Conservation (phyloP, 169 alveolate genomes). For the Babesia sp. region DNA sequence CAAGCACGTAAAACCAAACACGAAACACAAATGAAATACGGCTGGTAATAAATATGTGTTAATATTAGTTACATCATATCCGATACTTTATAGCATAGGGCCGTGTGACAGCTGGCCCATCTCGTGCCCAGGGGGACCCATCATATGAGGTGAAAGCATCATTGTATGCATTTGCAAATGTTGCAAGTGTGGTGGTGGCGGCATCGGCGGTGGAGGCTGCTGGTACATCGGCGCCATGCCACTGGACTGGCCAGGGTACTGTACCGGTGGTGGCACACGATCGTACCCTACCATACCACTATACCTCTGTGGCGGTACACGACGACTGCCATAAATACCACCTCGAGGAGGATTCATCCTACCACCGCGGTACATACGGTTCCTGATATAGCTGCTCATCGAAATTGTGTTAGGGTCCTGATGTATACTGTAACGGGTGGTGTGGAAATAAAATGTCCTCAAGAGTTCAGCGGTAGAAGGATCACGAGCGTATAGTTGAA, state of each 20-base stretch:
- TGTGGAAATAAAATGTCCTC: slow-evolving; percentile 21
- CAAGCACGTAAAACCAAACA: slow-evolving; percentile 75
- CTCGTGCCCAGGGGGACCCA: slow-evolving; percentile 1
- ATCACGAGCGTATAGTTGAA: slow-evolving; percentile 5
- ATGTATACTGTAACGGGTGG: slow-evolving; percentile 1
- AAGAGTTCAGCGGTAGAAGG: neutral
- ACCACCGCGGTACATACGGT: neutral
- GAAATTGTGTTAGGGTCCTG: neutral
- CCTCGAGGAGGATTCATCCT: neutral
- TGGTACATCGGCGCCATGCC: neutral
- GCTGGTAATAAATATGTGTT: slow-evolving; percentile 82
- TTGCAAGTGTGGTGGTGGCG: slow-evolving; percentile 6
- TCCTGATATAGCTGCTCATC: neutral
- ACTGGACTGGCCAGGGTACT: too few relatives aligned
- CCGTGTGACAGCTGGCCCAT: too few relatives aligned
- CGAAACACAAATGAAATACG: slow-evolving; percentile 81
- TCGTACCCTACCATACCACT: neutral
- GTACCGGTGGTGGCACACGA: too few relatives aligned
- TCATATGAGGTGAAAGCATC: slow-evolving; percentile 5
- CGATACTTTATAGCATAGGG: too few relatives aligned
- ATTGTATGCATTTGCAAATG: slow-evolving; percentile 5
- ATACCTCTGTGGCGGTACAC: neutral
- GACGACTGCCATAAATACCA: neutral
- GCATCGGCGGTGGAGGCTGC: neutral
- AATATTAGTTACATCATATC: too few relatives aligned